Base-by-base conservation (phyloP, 2,329 filamentous ascomycete species). In the Ceratocystiopsis brevicomis region DNA sequence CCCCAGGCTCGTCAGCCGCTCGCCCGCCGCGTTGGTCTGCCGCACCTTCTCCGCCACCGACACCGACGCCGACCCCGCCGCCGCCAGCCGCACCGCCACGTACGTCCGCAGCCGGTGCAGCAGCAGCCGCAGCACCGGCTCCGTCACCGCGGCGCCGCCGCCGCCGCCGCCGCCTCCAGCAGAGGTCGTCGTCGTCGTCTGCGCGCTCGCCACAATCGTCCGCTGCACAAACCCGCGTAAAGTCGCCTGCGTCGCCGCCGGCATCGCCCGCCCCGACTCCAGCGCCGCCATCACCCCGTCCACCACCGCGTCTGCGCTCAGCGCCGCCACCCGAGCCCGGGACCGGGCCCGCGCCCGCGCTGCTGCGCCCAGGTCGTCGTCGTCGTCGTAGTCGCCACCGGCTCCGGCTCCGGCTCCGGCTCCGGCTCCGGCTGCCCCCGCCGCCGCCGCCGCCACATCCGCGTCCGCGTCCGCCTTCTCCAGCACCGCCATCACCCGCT, bases 11-110 rank as follows among this genome's bases (percentile, higher is more conserved):
- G 78, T 78, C 9, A 87, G 66, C 45, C 72, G 76, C 57, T 86
- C 81, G 12, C 72, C 73, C 0, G 78, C 79, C 0, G 68, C 75
- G 51, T 72, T 81, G 0, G 78, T 76, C 13, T 74, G 77, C 52
- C 74, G 73, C 45, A 81, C 74, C 52, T 81, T 76, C 54, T 86
- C 81, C 41, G 70, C 77, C 5, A 76, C 73, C 42, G 76, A 81
- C 21, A 66, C 71, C 5, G 80, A 76, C 37, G 71, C 67, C 25
- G 86, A 60, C n/a, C 81, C 25, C 19, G 66, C 71, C 5, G 80
- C 76, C 37, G 71, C 68, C 30, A 86, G 61, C 16, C 81, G 68
- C 3, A 66, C 65, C 19, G 81, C 64, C 6, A 86, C 68, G 54
- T 86, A 79, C 6, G 68, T 68, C 45, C 76, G 71, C 19, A 87